Base-by-base conservation (phyloP, 805 yeast species). In the Komagataella populi region DNA sequence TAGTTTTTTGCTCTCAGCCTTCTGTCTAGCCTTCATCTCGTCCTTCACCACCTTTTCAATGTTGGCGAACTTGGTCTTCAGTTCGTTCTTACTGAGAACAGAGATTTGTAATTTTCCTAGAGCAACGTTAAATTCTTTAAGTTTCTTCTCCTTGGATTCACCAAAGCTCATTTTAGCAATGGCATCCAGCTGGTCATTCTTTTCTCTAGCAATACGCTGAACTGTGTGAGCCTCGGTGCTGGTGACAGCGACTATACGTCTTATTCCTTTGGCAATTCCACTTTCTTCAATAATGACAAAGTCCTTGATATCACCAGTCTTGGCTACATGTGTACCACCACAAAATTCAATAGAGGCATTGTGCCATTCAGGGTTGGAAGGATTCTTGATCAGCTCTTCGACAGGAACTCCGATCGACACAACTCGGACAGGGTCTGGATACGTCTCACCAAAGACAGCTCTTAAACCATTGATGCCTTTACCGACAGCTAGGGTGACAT, bases 371-470 rank as follows among this genome's bases (percentile, higher is more conserved):
- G 71, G 70, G 63, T 78, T 85, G 24, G 71, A 59, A 58, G 97
- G 96, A 59, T 81, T 73, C 6, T 74, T 73, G 57, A 91, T 66
- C 58, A 93, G 72, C 12, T 85, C 93, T 23, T 86, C 89, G 47
- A 93, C 89, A 48, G 96, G 82, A 45, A 78, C 84, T 63, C 99
- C 99, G 62, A 93, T 86, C 30, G 96, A 87, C 49, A 93, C 97
- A 59, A 93, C 99, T 66, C 99, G 83, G 20, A 93, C 99, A 44
- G 99, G 99, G 64, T 93, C 97, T 46, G 99, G 99, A 64, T 93
- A 93, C 3, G 96, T 88, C 74, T 93, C 99, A 63, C 99, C 99
- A 62, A 93, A 93, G 46, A 93, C 99, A 52, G 99, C 99, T 70
- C 99, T 87, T 48, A 93, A 81, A 30, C 97, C 95, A 57, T 69